Conservation (phyloP, 352 stramenopile genomes). For the Phytophthora foliorum region DNA sequence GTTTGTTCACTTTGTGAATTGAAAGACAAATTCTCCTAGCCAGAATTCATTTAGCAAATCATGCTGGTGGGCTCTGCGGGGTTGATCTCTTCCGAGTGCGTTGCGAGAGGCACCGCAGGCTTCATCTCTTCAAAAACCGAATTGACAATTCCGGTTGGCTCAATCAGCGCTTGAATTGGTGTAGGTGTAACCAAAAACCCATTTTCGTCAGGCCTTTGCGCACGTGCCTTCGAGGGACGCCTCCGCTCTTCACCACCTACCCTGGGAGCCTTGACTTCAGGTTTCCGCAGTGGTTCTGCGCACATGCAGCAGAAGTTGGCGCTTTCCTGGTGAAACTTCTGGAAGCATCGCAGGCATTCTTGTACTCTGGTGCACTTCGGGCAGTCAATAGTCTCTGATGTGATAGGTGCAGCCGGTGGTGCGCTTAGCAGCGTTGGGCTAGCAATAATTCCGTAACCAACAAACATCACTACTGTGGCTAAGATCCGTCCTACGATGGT, state of each 20-base stretch:
- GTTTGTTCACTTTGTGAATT: no score
- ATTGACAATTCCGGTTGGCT: not conserved
- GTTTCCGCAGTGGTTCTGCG: constrained; percentile 59
- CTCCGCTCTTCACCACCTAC: constrained; percentile 50
- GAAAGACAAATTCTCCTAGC: not conserved
- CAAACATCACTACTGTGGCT: constrained; percentile 85
- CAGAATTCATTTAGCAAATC: constrained; percentile 19
- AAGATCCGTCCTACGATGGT: constrained; percentile 83
- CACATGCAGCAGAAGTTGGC: constrained; percentile 85
- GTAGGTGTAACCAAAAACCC: constrained; percentile 3
- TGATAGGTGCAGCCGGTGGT: constrained; percentile 22
- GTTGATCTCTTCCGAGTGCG: constrained; percentile 21
- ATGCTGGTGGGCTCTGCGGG: constrained; percentile 15
- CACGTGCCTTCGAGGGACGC: constrained; percentile 55
- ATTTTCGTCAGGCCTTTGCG: constrained; percentile 27
- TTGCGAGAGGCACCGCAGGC: constrained; percentile 1
- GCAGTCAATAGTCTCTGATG: constrained; percentile 28
- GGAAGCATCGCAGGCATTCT: constrained; percentile 76
- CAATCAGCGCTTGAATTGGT: not conserved
- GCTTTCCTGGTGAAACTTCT: constrained; percentile 80
- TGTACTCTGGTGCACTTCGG: constrained; percentile 55
- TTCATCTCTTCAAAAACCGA: constrained; percentile 20
- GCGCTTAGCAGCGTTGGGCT: constrained; percentile 71
- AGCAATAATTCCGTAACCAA: constrained; percentile 86
- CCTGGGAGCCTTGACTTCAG: constrained; percentile 58